Evolutionary conservation across 1,284 basidiomycete species (phyloP), one percentile per base, ranked within the genome.

Genomic region (Apiotrichum siamense): DNA sequence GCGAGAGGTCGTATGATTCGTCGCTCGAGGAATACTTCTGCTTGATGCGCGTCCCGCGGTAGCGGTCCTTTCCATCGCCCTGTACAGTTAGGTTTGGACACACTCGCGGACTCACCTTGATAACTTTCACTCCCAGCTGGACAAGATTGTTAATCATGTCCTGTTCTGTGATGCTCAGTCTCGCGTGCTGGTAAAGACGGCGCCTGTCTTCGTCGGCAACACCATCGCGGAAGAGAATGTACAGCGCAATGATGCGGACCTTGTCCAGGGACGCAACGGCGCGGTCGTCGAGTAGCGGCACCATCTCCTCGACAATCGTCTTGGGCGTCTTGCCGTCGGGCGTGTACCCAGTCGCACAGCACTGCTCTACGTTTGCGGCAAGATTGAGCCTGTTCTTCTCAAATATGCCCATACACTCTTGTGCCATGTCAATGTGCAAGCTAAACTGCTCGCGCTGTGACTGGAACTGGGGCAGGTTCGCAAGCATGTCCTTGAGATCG

Each of bases 401-500:
- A 66, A 98, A 98, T 21, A 90, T 79, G 17, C 77, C 80, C 94
- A 98, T 98, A 67, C 92, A 97, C 63, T 93, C 88, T 70, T 97
- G 89, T 0, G 96, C 94, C 87, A 99, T 94, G 61, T 86, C 94
- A 38, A 98, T 77, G 74, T 99, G 96, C 27, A 97, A 74, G 15
- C 93, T 97, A 71, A 97, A 94, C 86, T 94, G 71, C 42, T 98
- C 93, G 60, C 94, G 83, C 62, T 90, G 88, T 58, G 94, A 89
- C 73, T 96, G 89, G 69, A 91, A 96, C 72, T 97, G 91, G 3
- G 94, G 93, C 54, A 99, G 70, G 63, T 79, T 88, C 20, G 96
- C 96, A 38, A 99, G 79, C 94, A 98, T 97, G 67, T 98, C 94
- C 72, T 97, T 96, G 87, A 99, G 93, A 73, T 97, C 93, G 68